Evolutionary conservation across 805 yeast genomes (phyloP).

Genomic region (Myxozyma kluyveri): DNA sequence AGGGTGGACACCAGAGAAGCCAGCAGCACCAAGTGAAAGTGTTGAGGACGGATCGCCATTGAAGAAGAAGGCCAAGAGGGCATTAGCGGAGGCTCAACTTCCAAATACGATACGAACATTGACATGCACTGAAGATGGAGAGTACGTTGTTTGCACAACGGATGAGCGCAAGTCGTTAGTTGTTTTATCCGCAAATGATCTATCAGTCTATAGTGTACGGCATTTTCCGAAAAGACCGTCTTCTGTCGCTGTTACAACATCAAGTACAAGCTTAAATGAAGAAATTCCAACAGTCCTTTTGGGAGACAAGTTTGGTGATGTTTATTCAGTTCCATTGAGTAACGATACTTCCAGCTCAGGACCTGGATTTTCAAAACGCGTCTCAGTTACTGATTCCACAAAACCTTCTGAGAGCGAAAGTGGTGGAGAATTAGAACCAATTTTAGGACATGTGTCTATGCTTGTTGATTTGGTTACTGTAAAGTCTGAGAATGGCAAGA

Average conservation of each 20-base stretch:
- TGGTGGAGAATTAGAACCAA: slow-evolving; percentile 49
- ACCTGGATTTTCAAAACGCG: not conserved
- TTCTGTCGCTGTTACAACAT: slow-evolving; percentile 52
- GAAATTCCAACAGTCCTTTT: slow-evolving; percentile 55
- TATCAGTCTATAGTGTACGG: not conserved
- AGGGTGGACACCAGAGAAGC: slow-evolving; percentile 7
- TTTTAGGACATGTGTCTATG: slow-evolving; percentile 96
- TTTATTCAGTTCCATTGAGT: slow-evolving; percentile 56
- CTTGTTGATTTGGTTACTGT: slow-evolving; percentile 67
- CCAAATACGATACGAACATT: slow-evolving; percentile 64
- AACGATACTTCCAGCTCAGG: slow-evolving; percentile 31
- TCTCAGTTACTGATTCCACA: not conserved
- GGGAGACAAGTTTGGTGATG: slow-evolving; percentile 97
- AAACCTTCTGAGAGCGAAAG: slow-evolving; percentile 19
- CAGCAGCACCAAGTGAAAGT: not conserved
- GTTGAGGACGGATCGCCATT: slow-evolving; percentile 6
- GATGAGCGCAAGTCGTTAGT: slow-evolving; percentile 81
- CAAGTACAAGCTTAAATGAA: slow-evolving; percentile 42
- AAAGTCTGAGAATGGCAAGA: slow-evolving; percentile 45
- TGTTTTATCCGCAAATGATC: slow-evolving; percentile 45
- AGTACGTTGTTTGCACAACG: slow-evolving; percentile 62
- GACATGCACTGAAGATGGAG: slow-evolving; percentile 51
- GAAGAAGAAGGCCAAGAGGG: slow-evolving; percentile 23
- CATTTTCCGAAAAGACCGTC: slow-evolving; percentile 85
- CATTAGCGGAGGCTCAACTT: not conserved